These are phyloP conservation scores for Podaxis sp. DNA, from an alignment of 768 basidiomycete genomes.

Conservation along the genomic window DNA sequence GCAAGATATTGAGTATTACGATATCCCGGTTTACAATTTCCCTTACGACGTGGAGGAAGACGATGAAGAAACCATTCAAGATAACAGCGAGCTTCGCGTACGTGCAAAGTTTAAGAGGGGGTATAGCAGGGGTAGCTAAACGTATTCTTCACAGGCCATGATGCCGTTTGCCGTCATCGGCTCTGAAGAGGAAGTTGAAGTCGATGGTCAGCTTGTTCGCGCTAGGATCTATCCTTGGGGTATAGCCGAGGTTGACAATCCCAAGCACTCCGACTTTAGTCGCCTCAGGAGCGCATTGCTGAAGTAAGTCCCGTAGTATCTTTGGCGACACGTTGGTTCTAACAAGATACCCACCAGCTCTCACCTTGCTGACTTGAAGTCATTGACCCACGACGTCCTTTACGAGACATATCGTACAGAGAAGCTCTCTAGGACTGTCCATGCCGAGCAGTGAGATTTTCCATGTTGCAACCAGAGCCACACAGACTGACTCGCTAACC, in stretches of 20 bases:
- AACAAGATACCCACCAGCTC: conserved; percentile 51
- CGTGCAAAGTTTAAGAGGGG: conserved; percentile 24
- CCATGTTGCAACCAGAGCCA: conserved; percentile 10
- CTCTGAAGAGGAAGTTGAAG: conserved; percentile 94
- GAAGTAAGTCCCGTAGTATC: conserved; percentile 52
- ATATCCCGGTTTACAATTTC: conserved; percentile 99
- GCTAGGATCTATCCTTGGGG: conserved; percentile 99
- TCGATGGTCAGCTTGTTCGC: conserved; percentile 88
- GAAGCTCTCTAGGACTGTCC: conserved; percentile 90
- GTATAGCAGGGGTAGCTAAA: neutral
- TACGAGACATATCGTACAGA: conserved; percentile 98
- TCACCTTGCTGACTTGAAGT: conserved; percentile 93
- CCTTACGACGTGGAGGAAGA: conserved; percentile 99
- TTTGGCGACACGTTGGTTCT: conserved; percentile 7
- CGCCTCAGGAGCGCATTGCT: conserved; percentile 88
- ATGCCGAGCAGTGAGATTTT: conserved; percentile 65
- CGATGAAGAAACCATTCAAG: conserved; percentile 96
- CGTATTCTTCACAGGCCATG: conserved; percentile 56
- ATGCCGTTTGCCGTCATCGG: conserved; percentile 98
- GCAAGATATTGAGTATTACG: conserved; percentile 99
- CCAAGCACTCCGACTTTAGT: conserved; percentile 99
- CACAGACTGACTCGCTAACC: conserved; percentile 24
- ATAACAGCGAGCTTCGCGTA: conserved; percentile 94
- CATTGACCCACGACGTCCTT: conserved; percentile 88
- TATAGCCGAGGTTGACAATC: conserved; percentile 97